These are phyloP conservation scores for Nakazawaea siamensis DNA, from an alignment of 805 yeast species.

Conservation along the genomic window DNA sequence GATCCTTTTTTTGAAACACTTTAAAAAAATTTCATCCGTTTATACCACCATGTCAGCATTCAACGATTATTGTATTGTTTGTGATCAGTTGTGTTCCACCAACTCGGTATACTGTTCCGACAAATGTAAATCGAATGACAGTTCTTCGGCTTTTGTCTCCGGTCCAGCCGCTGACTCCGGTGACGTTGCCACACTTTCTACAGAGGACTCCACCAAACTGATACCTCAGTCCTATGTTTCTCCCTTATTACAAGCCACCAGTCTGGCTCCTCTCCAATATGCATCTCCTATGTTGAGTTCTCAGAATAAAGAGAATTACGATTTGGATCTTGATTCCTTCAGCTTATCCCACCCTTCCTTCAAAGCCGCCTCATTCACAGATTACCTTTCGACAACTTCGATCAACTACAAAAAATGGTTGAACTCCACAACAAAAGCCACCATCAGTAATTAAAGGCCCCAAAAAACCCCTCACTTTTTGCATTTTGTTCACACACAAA, in stretches of 20 bases:
- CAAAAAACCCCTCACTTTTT: too few species aligned
- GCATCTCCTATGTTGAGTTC: constrained; percentile 9
- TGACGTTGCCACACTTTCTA: background rate
- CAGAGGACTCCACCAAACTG: too few species aligned
- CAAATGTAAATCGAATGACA: constrained; percentile 18
- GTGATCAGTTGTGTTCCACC: constrained; percentile 24
- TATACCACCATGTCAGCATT: constrained; percentile 34
- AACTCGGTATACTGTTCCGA: constrained; percentile 26
- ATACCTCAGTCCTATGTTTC: background rate
- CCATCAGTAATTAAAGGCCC: too few species aligned
- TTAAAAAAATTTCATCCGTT: too few species aligned
- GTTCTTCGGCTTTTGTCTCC: background rate
- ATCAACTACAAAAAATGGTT: constrained; percentile 13
- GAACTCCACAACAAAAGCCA: constrained; percentile 7
- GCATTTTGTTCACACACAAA: too few species aligned
- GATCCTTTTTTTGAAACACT: too few species aligned
- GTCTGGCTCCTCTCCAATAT: constrained; percentile 5
- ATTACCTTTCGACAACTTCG: constrained; percentile 11
- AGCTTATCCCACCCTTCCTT: constrained; percentile 1
- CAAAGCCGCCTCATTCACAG: background rate
- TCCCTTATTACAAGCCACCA: background rate
- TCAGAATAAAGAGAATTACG: background rate
- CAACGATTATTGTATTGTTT: constrained; percentile 27
- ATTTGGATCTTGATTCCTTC: constrained; percentile 10
- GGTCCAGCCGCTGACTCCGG: background rate